Base-by-base conservation (phyloP, 1,139 yeast species). In the Taiozyma onychis region DNA sequence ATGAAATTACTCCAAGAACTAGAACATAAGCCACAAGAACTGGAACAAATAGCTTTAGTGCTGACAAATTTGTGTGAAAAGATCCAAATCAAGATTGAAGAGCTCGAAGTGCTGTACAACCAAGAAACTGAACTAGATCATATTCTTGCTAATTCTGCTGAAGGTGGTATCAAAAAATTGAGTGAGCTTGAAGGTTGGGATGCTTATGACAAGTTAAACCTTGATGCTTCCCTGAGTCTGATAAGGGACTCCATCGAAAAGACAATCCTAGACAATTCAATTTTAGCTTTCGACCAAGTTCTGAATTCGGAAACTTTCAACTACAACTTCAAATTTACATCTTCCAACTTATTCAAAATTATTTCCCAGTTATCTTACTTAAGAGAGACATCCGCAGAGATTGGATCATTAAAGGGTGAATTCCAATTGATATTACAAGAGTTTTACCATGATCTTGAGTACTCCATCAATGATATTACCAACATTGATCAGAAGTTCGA, bases 141-240 rank as follows among this genome's bases (percentile, higher is more conserved):
- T 37, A 74, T 81, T 2, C 61, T 80, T 24, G 45, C 62, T 44
- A 72, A 74, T 46, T 72, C 80, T 3, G 63, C 76, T 10, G 63
- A 65, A n/a, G 72, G 73, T 48, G 73, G 77, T 2, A 60, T 78
- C 34, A 68, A 68, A 39, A 71, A 74, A 49, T 64, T 84, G 21
- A 62, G 70, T 45, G 83, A 81, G 50, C 65, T 74, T 55, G 85
- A 80, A 43, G 70, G 76, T 4, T 85, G 91, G 90, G 57, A 69
- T 13, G 70, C 68, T 0, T 58, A 64, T 41, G 78, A 79, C 61
- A 67, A 76, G 2, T 50, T 61, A 0, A 54, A 73, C 1, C 79
- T 76, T 52, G 73, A 76, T n/a, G 61, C 65, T 6, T 64, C 71
- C 43, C 60, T 81, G 2, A 65, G 67, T 1, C 64, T 73, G 30